A percentile compares a stretch with the other conserved stretches of the same genome.
phyloP scores from a whole-genome alignment of 371 early-diverging fungal genomes.

The Globomyces sp. region DNA sequence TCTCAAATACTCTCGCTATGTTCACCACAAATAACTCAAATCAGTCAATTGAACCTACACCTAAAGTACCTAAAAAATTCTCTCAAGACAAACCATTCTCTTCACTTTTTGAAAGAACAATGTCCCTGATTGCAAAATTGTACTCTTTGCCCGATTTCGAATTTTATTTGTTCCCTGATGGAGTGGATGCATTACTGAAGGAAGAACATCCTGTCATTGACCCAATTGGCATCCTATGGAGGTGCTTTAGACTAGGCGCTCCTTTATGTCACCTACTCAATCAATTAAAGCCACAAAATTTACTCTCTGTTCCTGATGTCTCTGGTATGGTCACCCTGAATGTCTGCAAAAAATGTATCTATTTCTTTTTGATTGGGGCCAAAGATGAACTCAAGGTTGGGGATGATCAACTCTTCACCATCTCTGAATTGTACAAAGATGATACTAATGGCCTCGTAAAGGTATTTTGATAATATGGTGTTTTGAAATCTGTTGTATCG shows the following conservation, averaged over 20 bases:
- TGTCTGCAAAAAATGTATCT: constrained; percentile 80
- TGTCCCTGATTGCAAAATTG: constrained; percentile 43
- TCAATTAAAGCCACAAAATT: constrained; percentile 60
- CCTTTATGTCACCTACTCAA: constrained; percentile 84
- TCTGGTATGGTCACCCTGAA: constrained; percentile 52
- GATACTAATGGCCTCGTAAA: constrained; percentile 95
- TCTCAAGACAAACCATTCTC: constrained; percentile 18
- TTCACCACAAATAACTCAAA: constrained; percentile 7
- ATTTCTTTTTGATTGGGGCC: constrained; percentile 75
- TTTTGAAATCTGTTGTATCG: constrained; percentile 18
- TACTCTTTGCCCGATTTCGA: constrained; percentile 47
- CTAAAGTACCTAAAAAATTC: not conserved
- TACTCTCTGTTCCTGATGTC: constrained; percentile 43
- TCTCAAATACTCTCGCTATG: constrained; percentile 5
- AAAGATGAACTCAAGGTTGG: constrained; percentile 62
- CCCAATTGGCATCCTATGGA: constrained; percentile 84
- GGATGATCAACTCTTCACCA: constrained; percentile 82
- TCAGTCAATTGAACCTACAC: not conserved
- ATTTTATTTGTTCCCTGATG: constrained; percentile 47
- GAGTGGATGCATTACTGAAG: constrained; percentile 28
- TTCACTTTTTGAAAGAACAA: constrained; percentile 45
- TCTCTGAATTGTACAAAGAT: constrained; percentile 83
- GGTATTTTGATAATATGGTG: constrained; percentile 51
- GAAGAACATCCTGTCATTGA: constrained; percentile 46
- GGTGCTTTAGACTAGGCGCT: constrained; percentile 85